Evolutionary conservation across 2,329 filamentous ascomycete species (phyloP).

Genomic region (Penicillium sp.): DNA sequence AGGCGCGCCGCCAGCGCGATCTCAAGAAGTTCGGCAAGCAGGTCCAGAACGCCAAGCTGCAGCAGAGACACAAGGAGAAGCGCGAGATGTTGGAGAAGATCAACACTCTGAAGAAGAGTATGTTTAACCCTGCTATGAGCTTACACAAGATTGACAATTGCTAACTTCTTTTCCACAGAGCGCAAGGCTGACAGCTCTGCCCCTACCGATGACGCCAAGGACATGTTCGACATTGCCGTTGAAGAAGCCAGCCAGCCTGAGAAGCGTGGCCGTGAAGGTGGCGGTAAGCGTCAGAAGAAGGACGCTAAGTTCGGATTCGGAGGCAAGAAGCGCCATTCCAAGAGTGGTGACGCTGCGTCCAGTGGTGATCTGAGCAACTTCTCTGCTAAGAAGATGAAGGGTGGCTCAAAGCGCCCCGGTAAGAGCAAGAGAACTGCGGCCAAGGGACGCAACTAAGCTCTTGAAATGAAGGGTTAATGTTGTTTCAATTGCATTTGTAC

Average conservation of each 20-base stretch:
- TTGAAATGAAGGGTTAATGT: conserved; percentile 8
- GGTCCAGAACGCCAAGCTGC: conserved; percentile 92
- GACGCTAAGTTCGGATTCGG: conserved; percentile 93
- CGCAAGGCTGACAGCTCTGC: conserved; percentile 68
- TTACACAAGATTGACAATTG: conserved; percentile 23
- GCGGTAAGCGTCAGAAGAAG: conserved; percentile 82
- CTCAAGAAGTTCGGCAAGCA: conserved; percentile 99
- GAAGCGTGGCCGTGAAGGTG: conserved; percentile 47
- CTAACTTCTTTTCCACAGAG: conserved; percentile 56
- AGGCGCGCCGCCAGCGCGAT: conserved; percentile 88
- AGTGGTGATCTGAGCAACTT: conserved; percentile 80
- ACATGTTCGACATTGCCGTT: conserved; percentile 88
- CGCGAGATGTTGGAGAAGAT: conserved; percentile 94
- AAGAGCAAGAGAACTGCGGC: conserved; percentile 50
- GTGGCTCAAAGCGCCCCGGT: conserved; percentile 49
- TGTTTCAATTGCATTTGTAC: conserved; percentile 12
- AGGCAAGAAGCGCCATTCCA: conserved; percentile 87
- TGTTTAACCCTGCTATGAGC: conserved; percentile 40
- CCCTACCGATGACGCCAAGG: conserved; percentile 68
- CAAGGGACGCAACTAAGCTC: conserved; percentile 27
- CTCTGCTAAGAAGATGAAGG: conserved; percentile 84
- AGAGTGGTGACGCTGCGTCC: conserved; percentile 86
- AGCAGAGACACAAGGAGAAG: conserved; percentile 92
- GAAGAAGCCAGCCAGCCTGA: conserved; percentile 66
- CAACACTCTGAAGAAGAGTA: conserved; percentile 91